These are phyloP conservation scores for Coix lacrymajobi DNA, from an alignment of 176 grass and related monocot genomes.

Conservation along the genomic window DNA sequence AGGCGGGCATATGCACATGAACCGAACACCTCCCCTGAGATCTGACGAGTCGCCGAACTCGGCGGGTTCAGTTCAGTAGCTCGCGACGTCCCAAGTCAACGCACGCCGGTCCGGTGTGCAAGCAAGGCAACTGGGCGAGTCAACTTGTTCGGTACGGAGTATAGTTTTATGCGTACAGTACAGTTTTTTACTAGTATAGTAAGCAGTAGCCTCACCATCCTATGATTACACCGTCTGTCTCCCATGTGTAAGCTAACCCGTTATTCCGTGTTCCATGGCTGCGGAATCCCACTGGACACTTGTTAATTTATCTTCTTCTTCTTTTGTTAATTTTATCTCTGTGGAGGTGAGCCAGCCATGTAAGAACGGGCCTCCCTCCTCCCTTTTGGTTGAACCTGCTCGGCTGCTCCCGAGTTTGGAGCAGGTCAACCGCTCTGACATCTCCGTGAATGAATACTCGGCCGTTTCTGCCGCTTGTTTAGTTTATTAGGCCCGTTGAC, in stretches of 20 bases:
- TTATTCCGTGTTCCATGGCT: neutral
- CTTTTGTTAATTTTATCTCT: too few species aligned
- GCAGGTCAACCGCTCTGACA: slow-evolving; percentile 26
- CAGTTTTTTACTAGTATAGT: neutral
- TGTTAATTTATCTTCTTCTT: neutral
- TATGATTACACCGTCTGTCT: neutral
- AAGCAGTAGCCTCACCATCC: slow-evolving; percentile 30
- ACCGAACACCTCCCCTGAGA: slow-evolving; percentile 25
- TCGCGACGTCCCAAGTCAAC: slow-evolving; percentile 1
- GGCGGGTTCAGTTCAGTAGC: neutral
- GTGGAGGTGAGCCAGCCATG: neutral
- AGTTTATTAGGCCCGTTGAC: neutral
- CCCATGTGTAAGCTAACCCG: neutral
- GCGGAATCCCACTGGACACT: neutral
- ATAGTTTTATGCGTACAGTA: neutral
- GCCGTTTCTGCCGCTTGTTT: neutral
- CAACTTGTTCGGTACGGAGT: slow-evolving; percentile 32
- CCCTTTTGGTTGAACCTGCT: slow-evolving; percentile 27
- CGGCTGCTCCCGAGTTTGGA: neutral
- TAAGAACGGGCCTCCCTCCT: neutral
- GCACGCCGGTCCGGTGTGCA: neutral
- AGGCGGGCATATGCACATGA: slow-evolving; percentile 3
- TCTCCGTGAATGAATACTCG: neutral
- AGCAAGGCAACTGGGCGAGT: neutral
- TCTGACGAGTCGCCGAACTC: neutral